Percentiles rank a stretch among this genome's conserved stretches.
phyloP scores from a whole-genome alignment of 495 filamentous ascomycete species.

The Penicillium malachiteum region DNA sequence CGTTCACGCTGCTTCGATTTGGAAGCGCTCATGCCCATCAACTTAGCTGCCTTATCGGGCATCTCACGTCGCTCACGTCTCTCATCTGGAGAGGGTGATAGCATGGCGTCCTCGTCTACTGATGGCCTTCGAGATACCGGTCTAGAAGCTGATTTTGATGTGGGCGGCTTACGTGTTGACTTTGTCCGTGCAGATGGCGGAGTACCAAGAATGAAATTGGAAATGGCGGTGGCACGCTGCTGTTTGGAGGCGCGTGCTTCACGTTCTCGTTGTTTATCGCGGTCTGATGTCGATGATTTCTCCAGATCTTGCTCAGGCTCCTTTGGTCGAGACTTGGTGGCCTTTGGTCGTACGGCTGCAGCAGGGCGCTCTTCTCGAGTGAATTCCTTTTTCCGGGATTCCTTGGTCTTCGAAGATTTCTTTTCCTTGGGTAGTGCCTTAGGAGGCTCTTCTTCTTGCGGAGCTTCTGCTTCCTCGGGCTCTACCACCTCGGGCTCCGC shows the following conservation, averaged over 20 bases:
- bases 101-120: constrained; percentile 43
- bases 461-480: constrained; percentile 24
- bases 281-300: constrained; percentile 56
- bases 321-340: constrained; percentile 36
- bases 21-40: constrained; percentile 52
- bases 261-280: constrained; percentile 46
- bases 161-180: constrained; percentile 43
- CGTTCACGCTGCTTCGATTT: constrained; percentile 34
- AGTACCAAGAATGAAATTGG: constrained; percentile 50
- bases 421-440: constrained; percentile 27
- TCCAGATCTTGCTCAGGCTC: constrained; percentile 50
- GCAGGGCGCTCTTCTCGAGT: constrained; percentile 26
- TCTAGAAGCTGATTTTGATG: constrained; percentile 32
- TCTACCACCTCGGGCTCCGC: constrained; percentile 23
- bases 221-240: constrained; percentile 51
- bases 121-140: constrained; percentile 48
- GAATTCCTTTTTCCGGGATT: constrained; percentile 13
- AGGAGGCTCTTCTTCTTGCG: constrained; percentile 16
- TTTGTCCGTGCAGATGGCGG: constrained; percentile 51
- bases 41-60: constrained; percentile 56
- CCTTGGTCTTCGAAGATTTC: constrained; percentile 3
- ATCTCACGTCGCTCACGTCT: constrained; percentile 42
- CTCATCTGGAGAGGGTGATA: constrained; percentile 55
- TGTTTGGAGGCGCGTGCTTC: constrained; percentile 35
- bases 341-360: constrained; percentile 49